Evolutionary conservation across 225 moss, liverwort and hornwort genomes (phyloP), one percentile per base, ranked within the genome.

Genomic region (Lunularia cruciata): DNA sequence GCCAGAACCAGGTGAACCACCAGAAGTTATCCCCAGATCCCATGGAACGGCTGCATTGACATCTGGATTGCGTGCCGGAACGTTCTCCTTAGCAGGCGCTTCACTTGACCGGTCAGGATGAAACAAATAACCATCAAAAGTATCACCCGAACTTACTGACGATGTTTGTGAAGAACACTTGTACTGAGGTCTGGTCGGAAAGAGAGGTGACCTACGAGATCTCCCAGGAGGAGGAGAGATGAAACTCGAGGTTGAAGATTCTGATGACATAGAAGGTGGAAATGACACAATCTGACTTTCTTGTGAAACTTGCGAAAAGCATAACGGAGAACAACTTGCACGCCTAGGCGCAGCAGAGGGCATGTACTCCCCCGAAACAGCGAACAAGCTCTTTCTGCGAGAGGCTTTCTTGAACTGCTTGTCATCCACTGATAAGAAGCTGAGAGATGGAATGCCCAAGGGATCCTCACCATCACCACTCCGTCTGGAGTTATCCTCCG

Each of bases 31-130:
- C 38, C 75, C 60, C 52, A 47, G 57, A 28, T 72, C 80, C 53
- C 63, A 62, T 7, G 68, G 53, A 42, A 63, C 33, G 60, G 61
- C 68, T 66, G 70, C 74, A 80, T 68, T 75, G 12, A 72, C 67
- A 58, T 72, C 76, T 46, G 36, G 56, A 73, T 63, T 68, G 59
- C 67, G 60, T 40, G 82, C 49, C 30, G 82, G 82, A 46, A 71
- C 57, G 48, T 82, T 82, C 68, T 82, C 82, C 71, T 82, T 82
- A 42, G 74, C 70, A 39, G 52, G 36, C 42, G 60, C 66, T 56
- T 72, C 60, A 56, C 52, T 74, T 39, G 30, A 71, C 43, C 66
- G 28, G 68, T 52, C 54, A 57, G 63, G 56, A 72, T 56, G 72
- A 6, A 69, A 70, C 40, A 40, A 40, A 43, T 65, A 71, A 59